A percentile compares a stretch with the other conserved stretches of the same genome.
These are phyloP conservation scores for Paramecium biaurelia DNA, from an alignment of 73 alveolate species.

Conservation along the genomic window DNA sequence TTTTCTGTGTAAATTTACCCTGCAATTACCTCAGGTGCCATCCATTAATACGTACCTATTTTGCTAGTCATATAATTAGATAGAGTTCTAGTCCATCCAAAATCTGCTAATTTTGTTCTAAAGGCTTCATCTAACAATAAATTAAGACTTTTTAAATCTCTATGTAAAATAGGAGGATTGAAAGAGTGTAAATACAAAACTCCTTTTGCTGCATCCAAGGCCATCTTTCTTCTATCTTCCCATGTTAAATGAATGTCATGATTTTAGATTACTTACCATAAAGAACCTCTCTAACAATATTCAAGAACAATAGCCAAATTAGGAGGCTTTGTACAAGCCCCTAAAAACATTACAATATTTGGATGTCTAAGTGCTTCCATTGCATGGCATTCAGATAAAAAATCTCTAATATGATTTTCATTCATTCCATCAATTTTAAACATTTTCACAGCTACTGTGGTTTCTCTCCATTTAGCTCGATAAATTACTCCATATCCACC, in stretches of 20 bases:
- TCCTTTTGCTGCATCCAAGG: constrained; percentile 98
- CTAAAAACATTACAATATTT: constrained; percentile 91
- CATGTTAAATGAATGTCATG: constrained; percentile 80
- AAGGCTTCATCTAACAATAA: constrained; percentile 93
- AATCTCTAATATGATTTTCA: constrained; percentile 92
- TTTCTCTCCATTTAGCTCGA: constrained; percentile 96
- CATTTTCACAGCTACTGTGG: constrained; percentile 96
- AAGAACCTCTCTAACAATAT: constrained; percentile 95
- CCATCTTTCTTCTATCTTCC: constrained; percentile 93
- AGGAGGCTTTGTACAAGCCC: constrained; percentile 96
- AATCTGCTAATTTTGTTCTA: constrained; percentile 97
- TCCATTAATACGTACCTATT: constrained; percentile 99
- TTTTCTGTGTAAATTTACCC: constrained; percentile 96
- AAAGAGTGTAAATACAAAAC: constrained; percentile 93
- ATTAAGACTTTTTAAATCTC: constrained; percentile 97
- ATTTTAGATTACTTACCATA: constrained; percentile 92
- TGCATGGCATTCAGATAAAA: constrained; percentile 94
- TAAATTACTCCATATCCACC: constrained; percentile 97
- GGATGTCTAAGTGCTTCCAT: constrained; percentile 98
- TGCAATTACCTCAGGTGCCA: constrained; percentile 99
- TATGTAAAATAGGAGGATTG: constrained; percentile 95
- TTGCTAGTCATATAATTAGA: constrained; percentile 95
- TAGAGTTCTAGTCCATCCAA: constrained; percentile 96
- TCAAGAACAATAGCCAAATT: constrained; percentile 92
- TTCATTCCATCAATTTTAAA: constrained; percentile 91